phyloP scores from a whole-genome alignment of 2,329 filamentous ascomycete species.

The Fusarium xylarioides region DNA sequence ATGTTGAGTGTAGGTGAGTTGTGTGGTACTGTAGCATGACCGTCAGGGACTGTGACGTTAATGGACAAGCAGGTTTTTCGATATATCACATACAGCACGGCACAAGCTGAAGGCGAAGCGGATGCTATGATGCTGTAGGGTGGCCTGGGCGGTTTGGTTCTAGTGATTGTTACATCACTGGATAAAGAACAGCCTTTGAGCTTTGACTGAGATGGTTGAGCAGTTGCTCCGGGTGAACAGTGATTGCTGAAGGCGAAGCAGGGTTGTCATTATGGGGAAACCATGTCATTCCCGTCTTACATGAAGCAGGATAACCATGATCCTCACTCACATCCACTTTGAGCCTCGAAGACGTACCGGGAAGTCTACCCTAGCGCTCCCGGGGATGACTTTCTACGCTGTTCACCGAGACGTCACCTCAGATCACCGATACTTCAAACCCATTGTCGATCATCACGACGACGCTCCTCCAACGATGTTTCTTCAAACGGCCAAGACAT shows the following conservation, averaged over 20 bases:
- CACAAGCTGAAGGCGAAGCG: background rate
- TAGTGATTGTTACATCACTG: constrained; percentile 23
- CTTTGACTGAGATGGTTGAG: background rate
- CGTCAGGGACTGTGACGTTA: constrained; percentile 17
- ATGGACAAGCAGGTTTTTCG: constrained; percentile 13
- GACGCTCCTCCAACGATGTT: background rate
- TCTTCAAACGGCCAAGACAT: background rate
- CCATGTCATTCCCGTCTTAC: background rate
- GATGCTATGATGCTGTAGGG: constrained; percentile 3
- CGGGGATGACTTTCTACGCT: background rate
- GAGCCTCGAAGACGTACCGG: constrained; percentile 14
- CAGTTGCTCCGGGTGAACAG: background rate
- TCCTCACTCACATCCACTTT: background rate
- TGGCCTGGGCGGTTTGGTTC: background rate
- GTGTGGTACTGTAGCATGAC: constrained; percentile 5
- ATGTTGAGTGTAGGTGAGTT: background rate
- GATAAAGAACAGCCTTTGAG: background rate
- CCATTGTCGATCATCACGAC: constrained; percentile 5
- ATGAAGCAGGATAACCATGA: background rate
- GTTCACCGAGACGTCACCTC: constrained; percentile 17
- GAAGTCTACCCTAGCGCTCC: constrained; percentile 30
- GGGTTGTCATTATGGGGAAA: background rate
- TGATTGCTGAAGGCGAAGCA: background rate
- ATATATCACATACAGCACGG: background rate
- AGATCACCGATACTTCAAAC: constrained; percentile 13